These are phyloP conservation scores for Trypanosoma platydactyli DNA, from an alignment of 208 protist species.

Conservation along the genomic window DNA sequence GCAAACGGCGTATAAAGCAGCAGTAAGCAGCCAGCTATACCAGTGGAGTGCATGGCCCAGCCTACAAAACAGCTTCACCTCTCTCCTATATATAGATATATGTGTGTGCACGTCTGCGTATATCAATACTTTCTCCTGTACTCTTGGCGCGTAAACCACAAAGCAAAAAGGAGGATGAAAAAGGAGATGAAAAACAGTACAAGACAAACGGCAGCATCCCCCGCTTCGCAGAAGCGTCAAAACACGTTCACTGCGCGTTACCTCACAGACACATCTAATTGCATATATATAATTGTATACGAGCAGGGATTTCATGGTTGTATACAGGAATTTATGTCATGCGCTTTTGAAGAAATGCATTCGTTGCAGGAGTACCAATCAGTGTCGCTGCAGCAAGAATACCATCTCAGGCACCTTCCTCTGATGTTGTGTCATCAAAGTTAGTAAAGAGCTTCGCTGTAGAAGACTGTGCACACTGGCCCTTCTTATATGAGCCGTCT, in stretches of 20 bases:
- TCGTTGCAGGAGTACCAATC: no score
- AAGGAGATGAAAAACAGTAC: background rate
- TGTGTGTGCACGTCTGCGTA: background rate
- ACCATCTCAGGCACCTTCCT: slow-evolving; percentile 18
- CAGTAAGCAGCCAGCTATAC: slow-evolving; percentile 21
- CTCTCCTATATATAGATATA: slow-evolving; percentile 5
- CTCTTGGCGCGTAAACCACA: background rate
- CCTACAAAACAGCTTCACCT: background rate
- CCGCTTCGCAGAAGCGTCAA: no score
- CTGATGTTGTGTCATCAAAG: slow-evolving; percentile 33
- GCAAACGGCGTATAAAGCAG: slow-evolving; percentile 20
- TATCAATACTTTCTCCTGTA: background rate
- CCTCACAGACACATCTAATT: no score
- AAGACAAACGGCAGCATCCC: no score
- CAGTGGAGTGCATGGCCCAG: slow-evolving; percentile 21
- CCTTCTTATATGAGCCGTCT: background rate
- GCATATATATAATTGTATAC: background rate
- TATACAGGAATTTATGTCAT: no score
- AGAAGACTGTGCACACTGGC: background rate
- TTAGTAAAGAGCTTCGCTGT: slow-evolving; percentile 34
- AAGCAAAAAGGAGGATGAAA: background rate
- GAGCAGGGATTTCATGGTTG: no score
- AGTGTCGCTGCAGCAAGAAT: no score
- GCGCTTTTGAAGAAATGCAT: no score
- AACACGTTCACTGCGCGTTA: no score